Conservation (phyloP, 2,329 filamentous ascomycete species). For the Ambrosiella xylebori region DNA sequence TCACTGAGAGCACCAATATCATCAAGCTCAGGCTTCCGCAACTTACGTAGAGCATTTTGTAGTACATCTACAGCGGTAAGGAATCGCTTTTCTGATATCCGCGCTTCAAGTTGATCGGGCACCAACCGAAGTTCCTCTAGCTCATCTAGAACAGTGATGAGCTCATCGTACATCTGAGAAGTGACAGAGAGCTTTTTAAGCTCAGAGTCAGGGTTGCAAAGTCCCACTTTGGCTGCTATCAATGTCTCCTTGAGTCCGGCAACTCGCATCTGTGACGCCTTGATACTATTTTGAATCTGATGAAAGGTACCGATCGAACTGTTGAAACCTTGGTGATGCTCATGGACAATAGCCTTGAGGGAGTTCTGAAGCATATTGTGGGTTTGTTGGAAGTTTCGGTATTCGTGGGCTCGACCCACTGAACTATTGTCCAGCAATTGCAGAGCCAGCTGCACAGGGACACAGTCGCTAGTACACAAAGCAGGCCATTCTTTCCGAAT, state of each 20-base stretch:
- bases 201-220: constrained; percentile 76
- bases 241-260: constrained; percentile 71
- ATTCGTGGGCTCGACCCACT: constrained; percentile 76
- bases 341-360: constrained; percentile 87
- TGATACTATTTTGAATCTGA: constrained; percentile 90
- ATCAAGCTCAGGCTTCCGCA: constrained; percentile 77
- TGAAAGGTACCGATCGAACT: constrained; percentile 98
- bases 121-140: constrained; percentile 78
- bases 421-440: constrained; percentile 90
- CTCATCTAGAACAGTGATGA: constrained; percentile 66
- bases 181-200: constrained; percentile 75
- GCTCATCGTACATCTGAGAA: constrained; percentile 78
- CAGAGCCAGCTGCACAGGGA: constrained; percentile 86
- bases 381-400: constrained; percentile 66
- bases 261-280: constrained; percentile 71
- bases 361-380: constrained; percentile 83
- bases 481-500: constrained; percentile 84
- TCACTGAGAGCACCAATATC: constrained; percentile 79
- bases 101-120: constrained; percentile 80
- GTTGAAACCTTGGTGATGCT: constrained; percentile 98
- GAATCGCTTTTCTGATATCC: constrained; percentile 93
- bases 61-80: constrained; percentile 81
- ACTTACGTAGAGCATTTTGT: constrained; percentile 67
- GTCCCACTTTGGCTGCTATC: constrained; percentile 57
- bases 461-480: constrained; percentile 74